These are phyloP conservation scores for Komagataella ulmi DNA, from an alignment of 805 yeast species.

Conservation along the genomic window DNA sequence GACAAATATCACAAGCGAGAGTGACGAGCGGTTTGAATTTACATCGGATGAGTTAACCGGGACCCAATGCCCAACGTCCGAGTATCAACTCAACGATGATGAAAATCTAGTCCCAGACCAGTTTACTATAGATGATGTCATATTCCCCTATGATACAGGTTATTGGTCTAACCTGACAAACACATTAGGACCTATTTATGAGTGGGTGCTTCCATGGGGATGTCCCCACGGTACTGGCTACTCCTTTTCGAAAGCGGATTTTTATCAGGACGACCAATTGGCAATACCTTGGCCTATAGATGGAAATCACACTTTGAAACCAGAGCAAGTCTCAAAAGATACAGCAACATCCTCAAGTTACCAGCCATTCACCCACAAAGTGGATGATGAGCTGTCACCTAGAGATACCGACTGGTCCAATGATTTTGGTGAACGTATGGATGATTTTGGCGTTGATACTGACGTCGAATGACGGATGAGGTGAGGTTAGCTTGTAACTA, in stretches of 20 bases:
- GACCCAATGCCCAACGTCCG: neutral
- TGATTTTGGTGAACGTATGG: conserved; percentile 70
- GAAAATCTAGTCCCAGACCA: conserved; percentile 7
- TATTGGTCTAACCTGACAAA: conserved; percentile 35
- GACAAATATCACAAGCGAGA: conserved; percentile 12
- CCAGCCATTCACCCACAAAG: neutral
- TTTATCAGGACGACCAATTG: conserved; percentile 41
- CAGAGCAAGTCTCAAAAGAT: neutral
- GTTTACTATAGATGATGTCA: conserved; percentile 46
- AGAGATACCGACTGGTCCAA: conserved; percentile 50
- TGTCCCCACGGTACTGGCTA: conserved; percentile 47
- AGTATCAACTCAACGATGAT: neutral
- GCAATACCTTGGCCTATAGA: conserved; percentile 92
- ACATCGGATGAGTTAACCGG: conserved; percentile 1
- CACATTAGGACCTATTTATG: conserved; percentile 48
- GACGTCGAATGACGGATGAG: neutral
- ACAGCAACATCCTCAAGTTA: neutral
- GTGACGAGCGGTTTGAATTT: conserved; percentile 1
- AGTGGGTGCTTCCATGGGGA: conserved; percentile 68
- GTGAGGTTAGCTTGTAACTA: too few species aligned
- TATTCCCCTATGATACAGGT: conserved; percentile 80
- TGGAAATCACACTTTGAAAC: conserved; percentile 34
- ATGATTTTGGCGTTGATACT: conserved; percentile 78
- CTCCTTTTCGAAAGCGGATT: conserved; percentile 32
- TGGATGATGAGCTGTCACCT: conserved; percentile 22